Base-by-base conservation (phyloP, 2,329 filamentous ascomycete species). In the Emydomyces testavorans region DNA sequence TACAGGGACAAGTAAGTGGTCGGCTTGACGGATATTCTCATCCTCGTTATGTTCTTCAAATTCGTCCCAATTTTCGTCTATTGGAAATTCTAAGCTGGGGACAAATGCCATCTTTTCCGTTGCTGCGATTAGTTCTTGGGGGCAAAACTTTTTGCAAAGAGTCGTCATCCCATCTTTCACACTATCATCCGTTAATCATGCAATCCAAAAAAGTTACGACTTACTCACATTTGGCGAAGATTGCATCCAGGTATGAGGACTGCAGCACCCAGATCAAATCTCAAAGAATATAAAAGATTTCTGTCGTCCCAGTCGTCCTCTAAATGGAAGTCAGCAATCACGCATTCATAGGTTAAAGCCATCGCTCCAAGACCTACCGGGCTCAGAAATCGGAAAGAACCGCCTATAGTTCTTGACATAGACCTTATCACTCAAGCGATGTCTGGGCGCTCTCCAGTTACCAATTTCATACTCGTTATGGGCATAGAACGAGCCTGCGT, bases 401-500 rank as follows among this genome's bases (percentile, higher is more conserved):
- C 23, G 20, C 36, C 13, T 31, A 31, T 51, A 48, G 13, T 39
- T 51, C 10, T 37, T 15, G 4, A 48, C 39, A 41, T 51, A 51
- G 7, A 23, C 39, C 18, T 16, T 18, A 11, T 28, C 26, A 13
- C 40, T 43, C 8, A 43, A 15, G 8, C 40, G 40, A 21, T 43
- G 40, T n/a, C 40, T 43, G n/a, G 44, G 39, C 10, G 49, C 49
- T 35, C 46, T 52, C 55, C 59, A 50, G 11, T 62, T 60, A 13
- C 50, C 50, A 20, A 46, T 38, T 11, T 50, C 50, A 47, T 57
- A 56, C 50, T 65, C 63, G 37, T 63, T 61, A 41, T 65, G 62
- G 0, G 52, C 62, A 40, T 65, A 66, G 15, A 61, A 58, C 5
- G 58, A 54, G n/a, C 57, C 56, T 0, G 58, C 54, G 46, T 66